These are phyloP conservation scores for Vitis vinifera DNA, from an alignment of 164 flowering plant genomes.

Conservation along the genomic window DNA sequence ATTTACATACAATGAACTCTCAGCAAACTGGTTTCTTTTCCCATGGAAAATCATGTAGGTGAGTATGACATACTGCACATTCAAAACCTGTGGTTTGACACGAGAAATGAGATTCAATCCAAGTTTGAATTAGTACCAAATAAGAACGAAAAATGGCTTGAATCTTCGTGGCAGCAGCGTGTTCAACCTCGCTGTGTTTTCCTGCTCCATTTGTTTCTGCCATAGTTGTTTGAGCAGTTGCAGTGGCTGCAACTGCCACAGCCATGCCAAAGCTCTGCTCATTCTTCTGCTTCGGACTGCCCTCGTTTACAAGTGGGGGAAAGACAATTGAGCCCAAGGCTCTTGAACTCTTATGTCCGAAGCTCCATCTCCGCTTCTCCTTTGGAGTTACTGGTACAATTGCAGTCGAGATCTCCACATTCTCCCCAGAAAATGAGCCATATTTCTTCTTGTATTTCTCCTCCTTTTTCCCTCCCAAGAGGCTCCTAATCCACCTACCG, in stretches of 20 bases:
- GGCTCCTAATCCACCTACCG: slow-evolving; percentile 62
- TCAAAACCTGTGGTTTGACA: too few relatives aligned
- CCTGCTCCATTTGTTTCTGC: not conserved
- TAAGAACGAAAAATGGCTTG: slow-evolving; percentile 43
- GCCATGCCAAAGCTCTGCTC: not conserved
- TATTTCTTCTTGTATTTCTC: slow-evolving; percentile 26
- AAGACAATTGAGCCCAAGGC: slow-evolving; percentile 23
- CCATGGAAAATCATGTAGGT: not conserved
- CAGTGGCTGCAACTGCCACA: not conserved
- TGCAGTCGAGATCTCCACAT: not conserved
- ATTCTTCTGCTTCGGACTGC: not conserved
- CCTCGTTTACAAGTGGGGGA: not conserved
- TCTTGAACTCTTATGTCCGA: slow-evolving; percentile 24
- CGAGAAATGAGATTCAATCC: not conserved
- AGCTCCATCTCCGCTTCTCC: slow-evolving; percentile 41
- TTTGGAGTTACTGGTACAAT: slow-evolving; percentile 13
- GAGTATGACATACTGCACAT: too few relatives aligned
- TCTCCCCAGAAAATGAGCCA: slow-evolving; percentile 6
- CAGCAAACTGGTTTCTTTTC: not conserved
- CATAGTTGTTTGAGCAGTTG: not conserved
- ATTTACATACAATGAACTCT: too few relatives aligned
- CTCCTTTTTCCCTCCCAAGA: slow-evolving; percentile 40
- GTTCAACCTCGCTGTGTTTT: not conserved
- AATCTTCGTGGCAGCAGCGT: slow-evolving; percentile 45
- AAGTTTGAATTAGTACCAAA: slow-evolving; percentile 25